A percentile compares a stretch with the other conserved stretches of the same genome.
These are phyloP conservation scores for Rhynchosporium secalis DNA, from an alignment of 2,329 filamentous ascomycete genomes.

Conservation along the genomic window DNA sequence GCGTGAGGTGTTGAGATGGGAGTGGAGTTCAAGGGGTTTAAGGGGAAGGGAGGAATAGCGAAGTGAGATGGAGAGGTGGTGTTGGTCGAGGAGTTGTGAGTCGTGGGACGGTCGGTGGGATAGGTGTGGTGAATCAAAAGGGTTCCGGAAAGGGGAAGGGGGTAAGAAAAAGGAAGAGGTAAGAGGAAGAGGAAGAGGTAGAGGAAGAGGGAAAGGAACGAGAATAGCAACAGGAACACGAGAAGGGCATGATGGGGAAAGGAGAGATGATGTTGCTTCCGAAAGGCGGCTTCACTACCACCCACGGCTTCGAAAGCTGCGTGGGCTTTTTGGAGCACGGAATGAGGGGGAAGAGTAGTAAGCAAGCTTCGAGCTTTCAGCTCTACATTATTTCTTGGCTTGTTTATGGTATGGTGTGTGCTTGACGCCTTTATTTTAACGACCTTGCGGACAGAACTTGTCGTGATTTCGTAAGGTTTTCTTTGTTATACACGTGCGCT, in stretches of 20 bases:
- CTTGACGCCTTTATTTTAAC: no score
- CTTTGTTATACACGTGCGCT: no score
- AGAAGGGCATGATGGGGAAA: neutral
- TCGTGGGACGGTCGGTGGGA: no score
- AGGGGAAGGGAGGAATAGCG: no score
- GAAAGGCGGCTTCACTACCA: constrained; percentile 40
- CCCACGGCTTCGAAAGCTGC: constrained; percentile 40
- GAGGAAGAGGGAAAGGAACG: neutral
- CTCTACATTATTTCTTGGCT: neutral
- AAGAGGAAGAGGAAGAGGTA: neutral
- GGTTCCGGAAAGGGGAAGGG: no score
- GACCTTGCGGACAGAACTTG: no score
- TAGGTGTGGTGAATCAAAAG: no score
- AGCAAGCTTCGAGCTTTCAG: constrained; percentile 12
- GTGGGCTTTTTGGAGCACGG: constrained; percentile 31
- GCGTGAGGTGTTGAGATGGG: no score
- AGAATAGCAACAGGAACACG: neutral
- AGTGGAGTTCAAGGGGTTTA: no score
- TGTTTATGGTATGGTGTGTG: neutral
- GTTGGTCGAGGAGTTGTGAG: no score
- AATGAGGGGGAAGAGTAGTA: constrained; percentile 38
- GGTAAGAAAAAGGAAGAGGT: neutral
- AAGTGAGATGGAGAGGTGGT: no score
- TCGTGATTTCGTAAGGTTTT: no score
- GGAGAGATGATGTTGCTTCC: constrained; percentile 38